Percentiles rank a stretch among this genome's conserved stretches.
Conservation (phyloP, 208 protist species). For the Crithidia sp. region DNA sequence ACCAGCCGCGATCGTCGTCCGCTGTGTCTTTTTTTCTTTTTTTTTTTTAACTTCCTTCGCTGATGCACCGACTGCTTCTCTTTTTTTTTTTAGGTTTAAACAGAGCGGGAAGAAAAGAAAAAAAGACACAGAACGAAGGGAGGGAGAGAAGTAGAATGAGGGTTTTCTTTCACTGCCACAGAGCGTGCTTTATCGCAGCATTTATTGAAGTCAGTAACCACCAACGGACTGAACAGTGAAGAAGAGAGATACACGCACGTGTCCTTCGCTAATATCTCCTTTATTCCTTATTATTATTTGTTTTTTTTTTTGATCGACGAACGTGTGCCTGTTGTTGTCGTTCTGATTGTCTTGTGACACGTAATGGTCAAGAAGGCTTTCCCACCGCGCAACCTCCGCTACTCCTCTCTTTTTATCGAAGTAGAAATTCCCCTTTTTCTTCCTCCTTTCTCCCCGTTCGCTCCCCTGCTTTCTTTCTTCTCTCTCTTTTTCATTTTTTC, state of each 20-base stretch:
- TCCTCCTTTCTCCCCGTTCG: neutral
- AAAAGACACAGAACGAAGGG: neutral
- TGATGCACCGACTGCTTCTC: neutral
- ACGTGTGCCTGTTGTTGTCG: too few species aligned
- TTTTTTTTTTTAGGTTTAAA: slow-evolving; percentile 17
- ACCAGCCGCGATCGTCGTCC: neutral
- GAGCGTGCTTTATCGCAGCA: too few species aligned
- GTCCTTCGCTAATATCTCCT: neutral
- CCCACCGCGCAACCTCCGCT: too few species aligned
- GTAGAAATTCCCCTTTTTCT: neutral
- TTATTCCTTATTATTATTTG: neutral
- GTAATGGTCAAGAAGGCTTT: too few species aligned
- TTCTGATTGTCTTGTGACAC: too few species aligned
- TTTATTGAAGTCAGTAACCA: neutral
- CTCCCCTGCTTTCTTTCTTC: neutral
- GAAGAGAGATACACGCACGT: neutral
- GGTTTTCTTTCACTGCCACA: too few species aligned
- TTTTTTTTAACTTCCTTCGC: neutral
- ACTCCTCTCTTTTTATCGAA: neutral
- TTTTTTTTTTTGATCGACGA: slow-evolving; percentile 5
- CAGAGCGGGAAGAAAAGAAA: neutral
- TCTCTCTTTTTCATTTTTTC: neutral
- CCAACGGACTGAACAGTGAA: neutral
- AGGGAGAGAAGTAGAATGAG: neutral
- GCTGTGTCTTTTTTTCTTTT: slow-evolving; percentile 24